Conservation (phyloP, 495 filamentous ascomycete species). For the Rusavskia elegans region DNA sequence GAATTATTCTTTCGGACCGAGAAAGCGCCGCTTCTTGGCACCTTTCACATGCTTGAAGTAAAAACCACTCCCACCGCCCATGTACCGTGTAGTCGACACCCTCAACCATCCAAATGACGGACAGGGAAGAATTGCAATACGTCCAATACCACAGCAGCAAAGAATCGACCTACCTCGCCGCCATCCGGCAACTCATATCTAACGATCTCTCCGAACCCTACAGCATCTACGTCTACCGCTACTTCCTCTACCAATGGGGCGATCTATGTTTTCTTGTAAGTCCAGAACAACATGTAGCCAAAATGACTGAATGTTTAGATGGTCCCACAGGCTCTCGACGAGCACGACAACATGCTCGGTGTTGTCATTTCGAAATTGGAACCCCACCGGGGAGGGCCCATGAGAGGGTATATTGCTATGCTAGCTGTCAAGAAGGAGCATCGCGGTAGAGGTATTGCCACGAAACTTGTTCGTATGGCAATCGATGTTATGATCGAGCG, state of each 20-base stretch:
- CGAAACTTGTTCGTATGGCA: constrained; percentile 70
- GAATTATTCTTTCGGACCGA: not conserved
- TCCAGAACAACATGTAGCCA: not conserved
- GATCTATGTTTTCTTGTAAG: constrained; percentile 83
- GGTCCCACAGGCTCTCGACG: constrained; percentile 56
- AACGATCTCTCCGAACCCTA: constrained; percentile 97
- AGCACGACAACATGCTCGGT: constrained; percentile 43
- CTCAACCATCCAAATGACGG: not conserved
- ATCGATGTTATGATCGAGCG: constrained; percentile 80
- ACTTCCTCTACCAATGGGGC: constrained; percentile 97
- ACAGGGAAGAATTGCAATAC: constrained; percentile 39
- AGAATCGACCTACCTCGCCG: constrained; percentile 66
- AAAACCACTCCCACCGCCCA: too few species aligned
- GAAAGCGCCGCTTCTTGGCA: not conserved
- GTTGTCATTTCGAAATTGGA: constrained; percentile 97
- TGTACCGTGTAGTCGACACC: too few species aligned
- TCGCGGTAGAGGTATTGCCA: constrained; percentile 80
- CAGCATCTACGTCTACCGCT: constrained; percentile 98
- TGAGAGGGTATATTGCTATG: constrained; percentile 98
- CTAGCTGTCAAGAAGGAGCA: constrained; percentile 67
- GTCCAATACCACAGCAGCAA: constrained; percentile 66
- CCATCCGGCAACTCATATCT: constrained; percentile 85
- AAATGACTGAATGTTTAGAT: too few species aligned
- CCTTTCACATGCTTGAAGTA: not conserved
- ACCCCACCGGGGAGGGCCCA: constrained; percentile 59